phyloP scores from a whole-genome alignment of 176 grass and related monocot species.

The Otatea glauca region DNA sequence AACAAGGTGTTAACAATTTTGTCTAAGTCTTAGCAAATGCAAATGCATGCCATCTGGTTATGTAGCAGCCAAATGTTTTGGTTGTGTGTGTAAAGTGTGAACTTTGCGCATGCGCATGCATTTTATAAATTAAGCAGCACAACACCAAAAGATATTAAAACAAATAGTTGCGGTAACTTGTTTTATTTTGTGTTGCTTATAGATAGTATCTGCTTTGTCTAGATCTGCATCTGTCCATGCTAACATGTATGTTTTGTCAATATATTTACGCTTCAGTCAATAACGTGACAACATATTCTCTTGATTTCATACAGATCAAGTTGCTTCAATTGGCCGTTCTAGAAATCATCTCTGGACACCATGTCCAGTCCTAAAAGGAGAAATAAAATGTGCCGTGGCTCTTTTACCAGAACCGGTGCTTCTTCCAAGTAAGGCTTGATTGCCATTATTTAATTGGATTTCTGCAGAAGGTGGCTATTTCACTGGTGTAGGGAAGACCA shows the following conservation, averaged over 20 bases:
- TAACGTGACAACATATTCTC: conserved; percentile 19
- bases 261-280: conserved; percentile 35
- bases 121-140: too few species aligned
- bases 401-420: conserved; percentile 20
- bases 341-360: conserved; percentile 32
- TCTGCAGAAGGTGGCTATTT: not conserved
- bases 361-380: not conserved
- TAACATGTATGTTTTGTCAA: conserved; percentile 30
- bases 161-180: not conserved
- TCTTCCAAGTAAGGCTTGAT: conserved; percentile 22
- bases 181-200: not conserved
- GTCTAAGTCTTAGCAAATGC: not conserved
- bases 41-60: too few species aligned
- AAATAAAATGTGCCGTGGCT: conserved; percentile 24
- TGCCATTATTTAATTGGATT: conserved; percentile 25
- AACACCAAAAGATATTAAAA: conserved; percentile 1
- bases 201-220: not conserved
- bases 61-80: too few species aligned
- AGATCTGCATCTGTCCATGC: not conserved
- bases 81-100: too few species aligned
- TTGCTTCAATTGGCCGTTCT: conserved; percentile 18
- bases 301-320: conserved; percentile 47
- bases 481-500: conserved; percentile 1
- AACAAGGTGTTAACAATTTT: conserved; percentile 1
- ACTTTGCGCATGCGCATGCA: too few species aligned